phyloP scores from a whole-genome alignment of 371 early-diverging fungal species.

The Smittium mucronatum region DNA sequence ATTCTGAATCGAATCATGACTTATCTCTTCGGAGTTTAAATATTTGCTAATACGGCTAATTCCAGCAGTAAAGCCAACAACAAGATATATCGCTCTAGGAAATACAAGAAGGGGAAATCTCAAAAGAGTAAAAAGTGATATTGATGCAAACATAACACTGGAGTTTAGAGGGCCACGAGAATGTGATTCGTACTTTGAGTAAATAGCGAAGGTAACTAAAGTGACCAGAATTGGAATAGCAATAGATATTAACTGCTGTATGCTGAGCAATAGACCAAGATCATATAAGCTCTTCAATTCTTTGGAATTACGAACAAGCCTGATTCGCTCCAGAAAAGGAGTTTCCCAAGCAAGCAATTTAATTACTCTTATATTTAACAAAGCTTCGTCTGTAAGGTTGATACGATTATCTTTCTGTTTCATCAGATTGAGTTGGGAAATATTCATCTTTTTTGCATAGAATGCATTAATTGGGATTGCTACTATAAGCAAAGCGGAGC shows the following conservation, averaged over 20 bases:
- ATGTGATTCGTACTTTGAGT: constrained; percentile 34
- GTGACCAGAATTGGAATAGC: constrained; percentile 79
- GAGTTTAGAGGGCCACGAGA: constrained; percentile 47
- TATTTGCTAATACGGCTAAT: constrained; percentile 59
- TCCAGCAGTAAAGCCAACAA: constrained; percentile 67
- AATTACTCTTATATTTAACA: constrained; percentile 82
- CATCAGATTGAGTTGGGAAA: constrained; percentile 64
- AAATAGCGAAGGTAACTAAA: constrained; percentile 65
- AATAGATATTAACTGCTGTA: constrained; percentile 43
- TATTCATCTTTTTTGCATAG: constrained; percentile 43
- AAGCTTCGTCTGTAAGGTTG: constrained; percentile 71
- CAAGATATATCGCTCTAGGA: constrained; percentile 38
- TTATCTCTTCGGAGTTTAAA: constrained; percentile 55
- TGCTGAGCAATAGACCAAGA: constrained; percentile 45
- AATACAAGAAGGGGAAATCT: constrained; percentile 70
- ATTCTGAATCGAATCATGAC: constrained; percentile 32
- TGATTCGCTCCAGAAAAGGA: constrained; percentile 27
- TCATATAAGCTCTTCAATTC: constrained; percentile 58
- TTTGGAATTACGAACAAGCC: constrained; percentile 52
- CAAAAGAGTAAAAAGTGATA: constrained; percentile 79
- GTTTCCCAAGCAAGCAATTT: constrained; percentile 49
- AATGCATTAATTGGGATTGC: constrained; percentile 50
- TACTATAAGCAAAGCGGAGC: constrained; percentile 64
- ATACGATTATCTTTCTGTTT: constrained; percentile 71
- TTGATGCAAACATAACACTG: constrained; percentile 67